Base-by-base conservation (phyloP, 2,329 filamentous ascomycete species). In the Samsoniella hepiali region DNA sequence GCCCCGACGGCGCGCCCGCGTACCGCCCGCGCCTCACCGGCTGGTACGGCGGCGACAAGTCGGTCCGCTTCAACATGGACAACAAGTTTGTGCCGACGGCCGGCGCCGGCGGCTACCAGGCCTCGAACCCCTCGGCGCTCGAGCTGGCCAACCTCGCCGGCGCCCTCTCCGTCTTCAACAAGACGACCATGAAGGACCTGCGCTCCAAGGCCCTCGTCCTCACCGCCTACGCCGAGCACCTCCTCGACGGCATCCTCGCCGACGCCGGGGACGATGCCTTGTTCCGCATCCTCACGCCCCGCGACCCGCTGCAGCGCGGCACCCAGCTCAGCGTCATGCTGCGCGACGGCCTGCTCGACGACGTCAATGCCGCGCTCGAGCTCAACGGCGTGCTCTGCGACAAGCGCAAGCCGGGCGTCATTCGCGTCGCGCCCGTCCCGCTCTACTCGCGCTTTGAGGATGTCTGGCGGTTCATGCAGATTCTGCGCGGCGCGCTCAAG, bases 21-120 rank as follows among this genome's bases (percentile, higher is more conserved):
- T 93, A 88, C 71, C 81, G 82, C 17, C 88, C 86, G 5, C 84
- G 93, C 4, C 79, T 97, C 2, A 82, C 86, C 40, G 93, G 93
- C 31, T 97, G 93, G 93, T 97, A 94, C 84, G 93, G 93, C 58
- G 88, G 87, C 60, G 89, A 93, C 76, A 92, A 92, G 75, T 76
- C 79, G 56, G 86, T 86, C 40, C 83, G 93, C 15, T 96, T 97
- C 78, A 82, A 86, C 68, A 97, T 97, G 93, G 86, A 88, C 63
- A 94, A 92, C 75, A 79, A 81, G 63, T 96, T 96, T 75, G 79
- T 87, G 47, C 91, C 93, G 4, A 90, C 91, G 8, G 78, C 84
- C 2, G 93, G 93, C 45, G 93, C 93, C 0, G 86, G 82, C 40
- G 93, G 93, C 4, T 97, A 87, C 76, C 91, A 96, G 75, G 75